Conservation (phyloP, 2,329 filamentous ascomycete genomes). For the Fusarium sublunatum region DNA sequence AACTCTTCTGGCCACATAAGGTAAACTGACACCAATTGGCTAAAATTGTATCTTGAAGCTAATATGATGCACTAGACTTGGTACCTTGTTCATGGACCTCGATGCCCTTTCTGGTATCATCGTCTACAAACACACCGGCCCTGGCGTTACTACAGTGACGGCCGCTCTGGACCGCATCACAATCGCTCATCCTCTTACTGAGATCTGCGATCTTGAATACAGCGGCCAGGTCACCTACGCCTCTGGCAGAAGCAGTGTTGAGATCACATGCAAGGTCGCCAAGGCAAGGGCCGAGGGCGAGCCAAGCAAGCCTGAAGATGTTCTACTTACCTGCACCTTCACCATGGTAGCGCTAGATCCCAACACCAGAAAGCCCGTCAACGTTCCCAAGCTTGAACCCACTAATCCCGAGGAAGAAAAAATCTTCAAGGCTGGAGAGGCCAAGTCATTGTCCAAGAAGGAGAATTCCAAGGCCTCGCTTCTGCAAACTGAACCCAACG, state of each 20-base stretch:
- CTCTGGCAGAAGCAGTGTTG: constrained; percentile 77
- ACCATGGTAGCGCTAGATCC: constrained; percentile 49
- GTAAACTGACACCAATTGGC: constrained; percentile 8
- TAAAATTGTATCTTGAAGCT: no score
- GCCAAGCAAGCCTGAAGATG: constrained; percentile 57
- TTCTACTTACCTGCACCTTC: constrained; percentile 57
- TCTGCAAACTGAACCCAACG: constrained; percentile 45
- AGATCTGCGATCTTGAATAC: constrained; percentile 82
- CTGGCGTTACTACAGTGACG: constrained; percentile 64
- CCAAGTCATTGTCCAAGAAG: constrained; percentile 45
- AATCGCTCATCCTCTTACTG: constrained; percentile 76
- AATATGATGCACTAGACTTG: constrained; percentile 56
- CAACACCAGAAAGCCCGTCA: constrained; percentile 45
- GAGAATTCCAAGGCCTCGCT: constrained; percentile 40
- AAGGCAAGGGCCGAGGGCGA: constrained; percentile 72
- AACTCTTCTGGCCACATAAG: constrained; percentile 80
- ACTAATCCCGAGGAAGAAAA: constrained; percentile 47
- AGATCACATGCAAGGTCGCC: constrained; percentile 79
- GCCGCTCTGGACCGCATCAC: constrained; percentile 63
- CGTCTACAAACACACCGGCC: constrained; percentile 74
- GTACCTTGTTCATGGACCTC: constrained; percentile 82
- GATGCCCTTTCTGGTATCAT: constrained; percentile 82
- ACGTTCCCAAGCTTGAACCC: constrained; percentile 40
- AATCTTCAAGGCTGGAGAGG: constrained; percentile 44
- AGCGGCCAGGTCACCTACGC: constrained; percentile 73